Evolutionary conservation across 169 alveolate species (phyloP).

Genomic region (Plasmodium chabaudi): DNA sequence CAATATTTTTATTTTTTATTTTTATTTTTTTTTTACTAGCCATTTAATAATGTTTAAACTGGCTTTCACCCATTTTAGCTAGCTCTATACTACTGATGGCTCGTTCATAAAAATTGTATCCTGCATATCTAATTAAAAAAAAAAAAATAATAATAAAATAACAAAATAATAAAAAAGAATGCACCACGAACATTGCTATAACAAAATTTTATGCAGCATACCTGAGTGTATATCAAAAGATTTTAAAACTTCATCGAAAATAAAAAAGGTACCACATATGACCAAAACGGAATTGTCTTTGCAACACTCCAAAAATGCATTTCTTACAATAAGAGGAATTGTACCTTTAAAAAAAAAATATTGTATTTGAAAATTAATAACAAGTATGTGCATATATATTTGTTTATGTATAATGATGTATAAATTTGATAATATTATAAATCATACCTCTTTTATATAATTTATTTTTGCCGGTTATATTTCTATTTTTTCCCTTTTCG

Average conservation of each 20-base stretch:
- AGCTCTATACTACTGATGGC: slow-evolving; percentile 21
- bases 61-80: neutral
- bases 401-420: slow-evolving; percentile 4
- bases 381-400: neutral
- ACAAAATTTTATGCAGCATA: neutral
- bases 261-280: slow-evolving; percentile 77
- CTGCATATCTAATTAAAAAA: slow-evolving; percentile 24
- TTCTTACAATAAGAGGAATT: slow-evolving; percentile 73
- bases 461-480: neutral
- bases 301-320: slow-evolving; percentile 80
- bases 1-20: neutral
- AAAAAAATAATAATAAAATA: slow-evolving; percentile 3
- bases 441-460: slow-evolving; percentile 51
- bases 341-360: slow-evolving; percentile 28
- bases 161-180: neutral
- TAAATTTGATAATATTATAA: neutral
- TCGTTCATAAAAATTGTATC: slow-evolving; percentile 61
- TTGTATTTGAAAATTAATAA: neutral
- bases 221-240: slow-evolving; percentile 64
- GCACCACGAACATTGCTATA: neutral
- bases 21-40: slow-evolving; percentile 5
- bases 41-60: neutral
- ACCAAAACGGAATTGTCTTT: slow-evolving; percentile 70
- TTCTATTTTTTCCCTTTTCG: slow-evolving; percentile 2
- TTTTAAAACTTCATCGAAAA: slow-evolving; percentile 73